These are phyloP conservation scores for Ogataea angusta DNA, from an alignment of 805 yeast genomes.

Conservation along the genomic window DNA sequence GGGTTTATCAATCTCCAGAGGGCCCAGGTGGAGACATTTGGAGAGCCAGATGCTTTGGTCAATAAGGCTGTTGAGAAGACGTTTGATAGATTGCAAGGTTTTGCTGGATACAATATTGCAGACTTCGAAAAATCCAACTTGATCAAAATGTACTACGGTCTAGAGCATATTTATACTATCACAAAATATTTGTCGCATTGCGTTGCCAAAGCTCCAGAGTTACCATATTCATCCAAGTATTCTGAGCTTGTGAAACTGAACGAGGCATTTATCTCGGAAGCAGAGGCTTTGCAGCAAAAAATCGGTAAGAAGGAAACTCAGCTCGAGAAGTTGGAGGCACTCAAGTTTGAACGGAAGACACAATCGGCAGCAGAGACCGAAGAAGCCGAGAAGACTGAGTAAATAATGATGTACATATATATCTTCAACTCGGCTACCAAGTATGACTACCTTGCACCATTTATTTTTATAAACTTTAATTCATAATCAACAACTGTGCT, in stretches of 20 bases:
- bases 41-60: conserved; percentile 1
- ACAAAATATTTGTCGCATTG: conserved; percentile 15
- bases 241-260: conserved; percentile 8
- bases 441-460: conserved; percentile 1
- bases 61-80: conserved; percentile 4
- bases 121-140: conserved; percentile 6
- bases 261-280: conserved; percentile 14
- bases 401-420: conserved; percentile 8
- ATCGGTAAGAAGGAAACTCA: conserved; percentile 9
- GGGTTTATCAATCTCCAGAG: conserved; percentile 14
- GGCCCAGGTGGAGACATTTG: conserved; percentile 7
- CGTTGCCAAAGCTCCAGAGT: conserved; percentile 12
- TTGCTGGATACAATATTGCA: conserved; percentile 6
- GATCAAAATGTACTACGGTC: conserved; percentile 9
- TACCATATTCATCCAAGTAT: conserved; percentile 8
- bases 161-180: conserved; percentile 21
- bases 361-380: background rate
- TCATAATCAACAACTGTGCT: background rate
- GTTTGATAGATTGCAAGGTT: conserved; percentile 2
- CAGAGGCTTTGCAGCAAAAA: conserved; percentile 14
- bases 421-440: background rate
- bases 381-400: conserved; percentile 2
- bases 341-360: background rate
- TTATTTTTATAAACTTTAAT: background rate
- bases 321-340: conserved; percentile 9